Evolutionary conservation across 768 basidiomycete genomes (phyloP).

Genomic region (Lentinula edodes): DNA sequence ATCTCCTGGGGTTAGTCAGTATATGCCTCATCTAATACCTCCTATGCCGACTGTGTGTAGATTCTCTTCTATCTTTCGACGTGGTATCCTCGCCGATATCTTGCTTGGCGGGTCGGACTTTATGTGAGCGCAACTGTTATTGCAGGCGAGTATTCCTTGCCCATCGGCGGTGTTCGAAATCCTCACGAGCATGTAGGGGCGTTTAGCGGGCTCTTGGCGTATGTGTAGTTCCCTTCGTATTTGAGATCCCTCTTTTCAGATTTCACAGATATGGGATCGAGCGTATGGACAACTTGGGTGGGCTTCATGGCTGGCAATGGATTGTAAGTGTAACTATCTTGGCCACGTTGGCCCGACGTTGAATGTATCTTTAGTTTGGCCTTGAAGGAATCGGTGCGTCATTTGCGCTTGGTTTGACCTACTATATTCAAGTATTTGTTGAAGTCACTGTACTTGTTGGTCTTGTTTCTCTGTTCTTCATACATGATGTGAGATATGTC

Average conservation of each 20-base stretch:
- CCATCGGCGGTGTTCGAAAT: neutral
- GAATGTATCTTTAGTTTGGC: constrained; percentile 28
- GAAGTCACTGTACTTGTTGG: constrained; percentile 34
- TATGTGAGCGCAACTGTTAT: constrained; percentile 61
- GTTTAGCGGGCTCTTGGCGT: constrained; percentile 48
- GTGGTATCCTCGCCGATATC: constrained; percentile 58
- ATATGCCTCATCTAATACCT: neutral
- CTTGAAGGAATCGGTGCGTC: constrained; percentile 34
- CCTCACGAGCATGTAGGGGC: constrained; percentile 24
- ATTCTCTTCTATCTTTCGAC: constrained; percentile 43
- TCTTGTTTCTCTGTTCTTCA: constrained; percentile 35
- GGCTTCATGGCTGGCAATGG: constrained; percentile 42
- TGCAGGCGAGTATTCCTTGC: constrained; percentile 28
- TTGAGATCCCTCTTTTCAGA: neutral
- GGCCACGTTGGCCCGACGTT: neutral
- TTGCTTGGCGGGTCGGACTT: constrained; percentile 52
- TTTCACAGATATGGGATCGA: constrained; percentile 37
- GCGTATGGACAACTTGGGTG: constrained; percentile 34
- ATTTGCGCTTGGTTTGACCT: neutral
- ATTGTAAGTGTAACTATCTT: constrained; percentile 27
- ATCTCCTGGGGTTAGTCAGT: constrained; percentile 28
- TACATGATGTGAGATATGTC: constrained; percentile 26
- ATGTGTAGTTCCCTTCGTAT: constrained; percentile 17
- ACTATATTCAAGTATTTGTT: neutral
- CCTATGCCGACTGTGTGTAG: constrained; percentile 11